phyloP scores from a whole-genome alignment of 208 protist species.

The Leishmania guyanensis region DNA sequence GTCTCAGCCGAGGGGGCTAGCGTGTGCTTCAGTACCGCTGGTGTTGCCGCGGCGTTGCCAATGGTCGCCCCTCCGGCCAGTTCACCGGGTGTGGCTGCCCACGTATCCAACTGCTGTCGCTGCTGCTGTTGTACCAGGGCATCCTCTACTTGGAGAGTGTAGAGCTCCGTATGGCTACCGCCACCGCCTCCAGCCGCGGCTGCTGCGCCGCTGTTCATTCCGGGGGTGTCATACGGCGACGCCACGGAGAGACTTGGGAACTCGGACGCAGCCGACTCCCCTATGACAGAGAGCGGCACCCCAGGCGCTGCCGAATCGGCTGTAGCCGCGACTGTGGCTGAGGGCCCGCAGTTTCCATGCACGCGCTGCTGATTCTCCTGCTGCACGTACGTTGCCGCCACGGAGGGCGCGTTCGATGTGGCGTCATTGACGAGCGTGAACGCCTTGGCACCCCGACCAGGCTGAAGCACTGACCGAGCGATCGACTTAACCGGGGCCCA shows the following conservation, averaged over 20 bases:
- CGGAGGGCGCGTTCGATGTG: conserved; percentile 8
- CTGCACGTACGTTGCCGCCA: conserved; percentile 12
- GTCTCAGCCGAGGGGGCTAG: not conserved
- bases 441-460: not conserved
- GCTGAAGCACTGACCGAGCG: conserved; percentile 28
- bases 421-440: conserved; percentile 17
- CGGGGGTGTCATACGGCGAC: conserved; percentile 14
- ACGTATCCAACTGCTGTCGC: conserved; percentile 12
- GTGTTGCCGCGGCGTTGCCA: not conserved
- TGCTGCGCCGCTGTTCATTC: not conserved
- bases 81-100: not conserved
- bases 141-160: not conserved
- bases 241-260: not conserved
- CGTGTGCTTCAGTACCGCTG: not conserved
- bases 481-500: conserved; percentile 44
- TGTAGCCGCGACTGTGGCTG: not conserved
- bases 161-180: not conserved
- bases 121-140: not conserved
- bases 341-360: not conserved
- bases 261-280: not conserved
- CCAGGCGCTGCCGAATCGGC: not conserved
- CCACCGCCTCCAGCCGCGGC: not conserved
- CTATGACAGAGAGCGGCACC: not conserved
- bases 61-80: not conserved
- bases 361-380: conserved; percentile 15